Percentiles rank a stretch among this genome's conserved stretches.
Conservation (phyloP, 495 filamentous ascomycete species). For the Durotheca rogersii region DNA sequence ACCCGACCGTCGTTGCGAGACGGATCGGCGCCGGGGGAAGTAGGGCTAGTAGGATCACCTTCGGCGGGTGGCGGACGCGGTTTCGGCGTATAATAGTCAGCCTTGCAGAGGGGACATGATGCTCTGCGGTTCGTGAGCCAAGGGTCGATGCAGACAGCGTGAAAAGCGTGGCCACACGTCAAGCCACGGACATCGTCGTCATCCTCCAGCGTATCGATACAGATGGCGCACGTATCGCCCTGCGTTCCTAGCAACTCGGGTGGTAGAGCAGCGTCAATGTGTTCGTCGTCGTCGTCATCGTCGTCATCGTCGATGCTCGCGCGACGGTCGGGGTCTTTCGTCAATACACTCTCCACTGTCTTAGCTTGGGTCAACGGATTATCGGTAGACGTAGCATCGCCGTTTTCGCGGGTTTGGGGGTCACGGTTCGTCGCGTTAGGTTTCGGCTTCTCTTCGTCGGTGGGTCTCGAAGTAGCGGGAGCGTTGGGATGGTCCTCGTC, state of each 20-base stretch:
- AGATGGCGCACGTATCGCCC: slow-evolving; percentile 97
- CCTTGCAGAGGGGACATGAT: slow-evolving; percentile 96
- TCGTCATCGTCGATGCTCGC: slow-evolving; percentile 62
- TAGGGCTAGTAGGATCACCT: slow-evolving; percentile 33
- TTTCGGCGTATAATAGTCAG: slow-evolving; percentile 92
- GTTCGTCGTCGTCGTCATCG: slow-evolving; percentile 81
- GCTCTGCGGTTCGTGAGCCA: slow-evolving; percentile 92
- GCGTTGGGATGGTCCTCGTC: slow-evolving; percentile 10
- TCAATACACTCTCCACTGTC: slow-evolving; percentile 19
- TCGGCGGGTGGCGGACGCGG: slow-evolving; percentile 55
- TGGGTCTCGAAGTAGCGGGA: not conserved
- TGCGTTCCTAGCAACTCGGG: slow-evolving; percentile 79
- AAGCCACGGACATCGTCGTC: slow-evolving; percentile 94
- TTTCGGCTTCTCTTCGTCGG: slow-evolving; percentile 6
- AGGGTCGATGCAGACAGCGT: slow-evolving; percentile 89
- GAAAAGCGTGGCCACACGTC: slow-evolving; percentile 94
- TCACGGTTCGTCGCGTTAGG: slow-evolving; percentile 8
- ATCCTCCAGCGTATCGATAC: slow-evolving; percentile 88
- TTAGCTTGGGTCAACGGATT: slow-evolving; percentile 11
- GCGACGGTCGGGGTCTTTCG: slow-evolving; percentile 23
- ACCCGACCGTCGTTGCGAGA: slow-evolving; percentile 41
- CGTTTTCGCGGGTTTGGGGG: not conserved
- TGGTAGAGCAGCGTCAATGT: slow-evolving; percentile 77
- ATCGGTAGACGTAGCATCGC: not conserved
- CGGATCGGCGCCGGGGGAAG: slow-evolving; percentile 24